Percentiles rank a stretch among this genome's conserved stretches.
phyloP scores from a whole-genome alignment of 257 asterid species.

The Sherardia arvensis region DNA sequence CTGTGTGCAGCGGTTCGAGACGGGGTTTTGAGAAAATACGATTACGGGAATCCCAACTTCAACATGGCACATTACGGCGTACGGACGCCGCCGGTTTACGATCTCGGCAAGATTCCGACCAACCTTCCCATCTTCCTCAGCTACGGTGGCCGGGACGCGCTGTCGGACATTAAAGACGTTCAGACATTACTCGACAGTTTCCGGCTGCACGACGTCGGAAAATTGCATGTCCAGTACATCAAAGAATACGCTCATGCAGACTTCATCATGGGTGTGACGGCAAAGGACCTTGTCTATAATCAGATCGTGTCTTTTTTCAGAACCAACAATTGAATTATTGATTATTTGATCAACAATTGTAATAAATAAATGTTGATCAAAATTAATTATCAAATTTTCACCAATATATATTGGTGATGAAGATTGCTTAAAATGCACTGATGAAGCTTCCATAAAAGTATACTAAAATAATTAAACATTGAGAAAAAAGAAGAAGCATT shows the following conservation, averaged over 20 bases:
- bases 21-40: conserved; percentile 53
- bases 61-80: conserved; percentile 60
- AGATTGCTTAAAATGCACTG: conserved; percentile 12
- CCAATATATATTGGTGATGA: no score
- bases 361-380: not conserved
- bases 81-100: conserved; percentile 46
- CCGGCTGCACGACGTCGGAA: conserved; percentile 42
- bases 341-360: not conserved
- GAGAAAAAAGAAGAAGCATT: not conserved
- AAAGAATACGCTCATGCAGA: conserved; percentile 77
- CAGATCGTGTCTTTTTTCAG: conserved; percentile 28
- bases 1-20: conserved; percentile 52
- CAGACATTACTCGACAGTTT: conserved; percentile 46
- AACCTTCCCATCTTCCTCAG: conserved; percentile 68
- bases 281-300: conserved; percentile 62
- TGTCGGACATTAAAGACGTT: conserved; percentile 66
- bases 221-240: conserved; percentile 63
- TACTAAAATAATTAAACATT: not conserved
- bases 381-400: not conserved
- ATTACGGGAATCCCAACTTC: conserved; percentile 40
- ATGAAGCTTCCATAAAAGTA: not conserved
- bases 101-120: conserved; percentile 57
- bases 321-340: not conserved
- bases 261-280: conserved; percentile 63
- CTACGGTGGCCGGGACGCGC: conserved; percentile 77